Evolutionary conservation across 2,329 filamentous ascomycete species (phyloP), one percentile per base, ranked within the genome.

Genomic region (Xylaria sp.): DNA sequence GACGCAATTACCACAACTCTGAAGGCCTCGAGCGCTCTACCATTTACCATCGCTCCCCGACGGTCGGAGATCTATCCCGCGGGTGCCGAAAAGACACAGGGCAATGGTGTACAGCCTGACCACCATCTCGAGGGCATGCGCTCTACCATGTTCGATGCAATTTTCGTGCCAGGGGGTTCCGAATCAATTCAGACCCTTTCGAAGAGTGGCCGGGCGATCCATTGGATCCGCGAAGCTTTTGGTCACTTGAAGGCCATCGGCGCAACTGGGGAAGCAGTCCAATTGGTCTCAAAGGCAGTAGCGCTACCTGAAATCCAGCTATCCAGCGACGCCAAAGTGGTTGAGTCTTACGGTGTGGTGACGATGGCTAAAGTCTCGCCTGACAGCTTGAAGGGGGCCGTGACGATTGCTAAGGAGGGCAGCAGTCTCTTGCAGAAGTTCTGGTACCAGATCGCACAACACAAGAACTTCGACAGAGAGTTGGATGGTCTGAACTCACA

Each of bases 101-200:
- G 83, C 48, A 85, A 85, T 64, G 89, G 88, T 5, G 81, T 92
- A 0, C 80, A 87, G 28, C 90, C 93, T 0, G 91, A 94, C 73
- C 92, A 96, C 77, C 91, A 94, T 77, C 88, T 95, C 59, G 91
- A 94, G 73, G 93, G 92, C 0, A 90, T 92, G 86, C 88, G 93
- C 18, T 93, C 90, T 33, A 93, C 91, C 43, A 89, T 96, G 85
- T 95, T 95, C 71, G 93, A 96, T 77, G 90, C 92, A 0, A 77
- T 94, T 33, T 94, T 94, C 76, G 82, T 97, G 2, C 92, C 92
- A 0, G 92, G 92, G 0, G 93, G 93, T 0, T 83, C 85, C 0
- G 84, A 90, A 66, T 88, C 89, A 0, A 81, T 92, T 54, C 82
- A 86, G 62, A 89, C 88, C 0, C 86, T 96, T 0, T 81, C 85